These are phyloP conservation scores for Pistacia vera DNA, from an alignment of 345 rosid species.

Conservation along the genomic window DNA sequence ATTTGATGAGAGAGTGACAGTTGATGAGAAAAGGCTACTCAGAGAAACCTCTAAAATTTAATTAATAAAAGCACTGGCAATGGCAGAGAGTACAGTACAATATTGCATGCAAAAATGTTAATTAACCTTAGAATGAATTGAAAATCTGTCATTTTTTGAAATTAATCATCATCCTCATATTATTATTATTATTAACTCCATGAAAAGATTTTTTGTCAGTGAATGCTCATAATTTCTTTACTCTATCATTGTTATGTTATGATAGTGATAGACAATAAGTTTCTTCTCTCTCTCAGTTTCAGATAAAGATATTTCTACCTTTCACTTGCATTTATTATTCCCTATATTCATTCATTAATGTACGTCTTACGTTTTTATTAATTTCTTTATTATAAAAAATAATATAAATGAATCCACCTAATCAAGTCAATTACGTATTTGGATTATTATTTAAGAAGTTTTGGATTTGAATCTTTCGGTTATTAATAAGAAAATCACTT, in stretches of 20 bases:
- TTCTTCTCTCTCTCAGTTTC: constrained; percentile 4
- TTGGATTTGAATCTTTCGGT: fast-evolving
- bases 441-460: too few species aligned
- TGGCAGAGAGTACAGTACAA: background rate
- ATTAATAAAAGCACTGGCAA: background rate
- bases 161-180: background rate
- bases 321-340: too few species aligned
- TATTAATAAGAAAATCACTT: too few species aligned
- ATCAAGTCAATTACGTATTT: too few species aligned
- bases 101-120: too few species aligned
- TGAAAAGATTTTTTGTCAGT: constrained; percentile 19
- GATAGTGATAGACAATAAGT: constrained; percentile 34
- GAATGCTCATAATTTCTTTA: constrained; percentile 9
- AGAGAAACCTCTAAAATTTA: background rate
- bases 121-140: too few species aligned
- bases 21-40: background rate
- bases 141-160: too few species aligned
- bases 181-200: constrained; percentile 29
- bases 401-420: too few species aligned
- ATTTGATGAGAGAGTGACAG: constrained; percentile 5
- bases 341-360: too few species aligned
- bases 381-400: too few species aligned
- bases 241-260: constrained; percentile 32
- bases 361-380: too few species aligned
- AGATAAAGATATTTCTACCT: background rate